These are phyloP conservation scores for Termitomyces sp. DNA, from an alignment of 768 basidiomycete genomes.

Conservation along the genomic window DNA sequence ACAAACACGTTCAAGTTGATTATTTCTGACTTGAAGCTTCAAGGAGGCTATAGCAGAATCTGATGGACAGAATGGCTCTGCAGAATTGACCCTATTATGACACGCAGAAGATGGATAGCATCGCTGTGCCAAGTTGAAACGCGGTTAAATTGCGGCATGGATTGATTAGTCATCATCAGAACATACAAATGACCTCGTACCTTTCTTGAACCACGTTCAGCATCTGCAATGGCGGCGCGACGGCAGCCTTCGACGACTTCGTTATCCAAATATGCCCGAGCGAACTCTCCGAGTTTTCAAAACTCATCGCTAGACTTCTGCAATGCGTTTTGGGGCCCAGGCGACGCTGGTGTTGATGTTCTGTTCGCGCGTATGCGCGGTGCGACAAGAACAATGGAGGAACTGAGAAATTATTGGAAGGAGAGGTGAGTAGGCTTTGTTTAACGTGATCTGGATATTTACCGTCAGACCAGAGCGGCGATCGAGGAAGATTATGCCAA, in stretches of 20 bases:
- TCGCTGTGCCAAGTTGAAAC: background rate
- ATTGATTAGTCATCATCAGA: constrained; percentile 10
- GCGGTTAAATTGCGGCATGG: too few species aligned
- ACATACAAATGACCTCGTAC: background rate
- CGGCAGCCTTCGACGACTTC: constrained; percentile 82
- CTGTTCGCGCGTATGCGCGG: constrained; percentile 88
- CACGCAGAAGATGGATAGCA: background rate
- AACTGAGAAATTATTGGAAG: constrained; percentile 85
- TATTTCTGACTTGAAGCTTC: background rate
- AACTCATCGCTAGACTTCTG: constrained; percentile 80
- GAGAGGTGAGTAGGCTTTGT: constrained; percentile 62
- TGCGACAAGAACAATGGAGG: constrained; percentile 82
- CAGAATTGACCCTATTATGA: background rate
- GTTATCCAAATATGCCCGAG: constrained; percentile 62
- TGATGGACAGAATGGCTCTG: background rate
- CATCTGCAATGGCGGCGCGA: constrained; percentile 55
- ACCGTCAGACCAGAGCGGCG: constrained; percentile 47
- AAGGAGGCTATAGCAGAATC: background rate
- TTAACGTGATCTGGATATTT: background rate
- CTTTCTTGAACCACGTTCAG: constrained; percentile 8
- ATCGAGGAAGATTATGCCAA: constrained; percentile 98
- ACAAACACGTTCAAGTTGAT: background rate
- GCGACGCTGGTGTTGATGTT: constrained; percentile 87
- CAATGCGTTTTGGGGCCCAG: constrained; percentile 92
- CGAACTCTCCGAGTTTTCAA: constrained; percentile 41